phyloP scores from a whole-genome alignment of 1,284 basidiomycete genomes.

The Inonotus obliquus region DNA sequence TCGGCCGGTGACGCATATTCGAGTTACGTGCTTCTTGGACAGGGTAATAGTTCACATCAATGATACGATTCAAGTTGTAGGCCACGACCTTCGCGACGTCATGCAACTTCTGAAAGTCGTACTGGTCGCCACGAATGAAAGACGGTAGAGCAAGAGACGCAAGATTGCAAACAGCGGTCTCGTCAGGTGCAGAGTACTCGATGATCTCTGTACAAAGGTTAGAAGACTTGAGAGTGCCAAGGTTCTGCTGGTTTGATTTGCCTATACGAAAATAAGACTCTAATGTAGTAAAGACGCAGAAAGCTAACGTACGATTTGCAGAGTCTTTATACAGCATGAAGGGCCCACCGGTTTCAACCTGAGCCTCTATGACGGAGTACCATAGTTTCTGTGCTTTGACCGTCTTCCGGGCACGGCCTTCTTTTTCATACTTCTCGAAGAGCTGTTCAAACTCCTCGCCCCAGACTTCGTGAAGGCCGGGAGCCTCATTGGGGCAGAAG shows the following conservation, averaged over 20 bases:
- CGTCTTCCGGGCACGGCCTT: constrained; percentile 84
- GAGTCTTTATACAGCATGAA: constrained; percentile 99
- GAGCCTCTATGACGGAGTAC: constrained; percentile 96
- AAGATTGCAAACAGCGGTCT: constrained; percentile 98
- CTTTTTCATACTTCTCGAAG: constrained; percentile 88
- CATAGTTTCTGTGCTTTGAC: constrained; percentile 98
- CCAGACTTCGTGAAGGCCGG: constrained; percentile 86
- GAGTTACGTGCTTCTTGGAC: constrained; percentile 87
- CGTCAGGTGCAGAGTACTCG: constrained; percentile 96
- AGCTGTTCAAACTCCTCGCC: constrained; percentile 90
- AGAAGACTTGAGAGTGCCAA: constrained; percentile 98
- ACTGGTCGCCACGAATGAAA: constrained; percentile 70
- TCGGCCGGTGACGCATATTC: constrained; percentile 97
- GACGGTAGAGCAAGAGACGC: constrained; percentile 95
- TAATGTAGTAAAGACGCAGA: neutral
- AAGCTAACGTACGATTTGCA: constrained; percentile 59
- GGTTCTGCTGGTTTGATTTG: constrained; percentile 98
- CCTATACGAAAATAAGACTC: constrained; percentile 36
- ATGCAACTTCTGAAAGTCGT: constrained; percentile 95
- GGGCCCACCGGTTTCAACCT: constrained; percentile 97
- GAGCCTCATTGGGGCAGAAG: constrained; percentile 97
- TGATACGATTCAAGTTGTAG: constrained; percentile 92
- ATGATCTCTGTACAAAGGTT: constrained; percentile 99
- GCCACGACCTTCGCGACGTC: constrained; percentile 91
- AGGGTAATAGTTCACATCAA: constrained; percentile 94